Evolutionary conservation across 75 land plant genomes (phyloP).

Genomic region (Gnetum montanum): DNA sequence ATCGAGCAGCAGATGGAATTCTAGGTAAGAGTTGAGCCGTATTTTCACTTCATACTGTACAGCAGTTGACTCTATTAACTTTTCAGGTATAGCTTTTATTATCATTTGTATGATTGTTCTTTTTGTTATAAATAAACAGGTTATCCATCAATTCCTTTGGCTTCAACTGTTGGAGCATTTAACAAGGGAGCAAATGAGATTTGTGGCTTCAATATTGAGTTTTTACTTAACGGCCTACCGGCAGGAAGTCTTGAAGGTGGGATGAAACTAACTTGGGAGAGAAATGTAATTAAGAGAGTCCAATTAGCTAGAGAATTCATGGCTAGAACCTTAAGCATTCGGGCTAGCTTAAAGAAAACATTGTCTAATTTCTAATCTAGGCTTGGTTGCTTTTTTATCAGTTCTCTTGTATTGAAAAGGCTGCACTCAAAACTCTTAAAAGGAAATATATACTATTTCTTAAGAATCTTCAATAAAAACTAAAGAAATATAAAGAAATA

Average conservation of each 20-base stretch:
- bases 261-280: slow-evolving; percentile 49
- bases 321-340: slow-evolving; percentile 12
- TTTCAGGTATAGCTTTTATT: too few relatives aligned
- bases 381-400: too few relatives aligned
- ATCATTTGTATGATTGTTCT: too few relatives aligned
- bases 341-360: slow-evolving; percentile 13
- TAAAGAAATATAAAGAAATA: too few relatives aligned
- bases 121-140: too few relatives aligned
- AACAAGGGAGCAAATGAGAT: slow-evolving; percentile 16
- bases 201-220: slow-evolving; percentile 23
- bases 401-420: too few relatives aligned
- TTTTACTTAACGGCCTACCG: slow-evolving; percentile 35
- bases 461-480: too few relatives aligned
- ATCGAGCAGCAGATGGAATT: slow-evolving; percentile 13
- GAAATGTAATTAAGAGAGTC: slow-evolving; percentile 28
- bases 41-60: too few relatives aligned
- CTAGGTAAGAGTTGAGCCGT: slow-evolving; percentile 19
- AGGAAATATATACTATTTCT: too few relatives aligned
- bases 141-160: slow-evolving; percentile 33
- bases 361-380: too few relatives aligned
- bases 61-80: too few relatives aligned
- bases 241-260: slow-evolving; percentile 43
- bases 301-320: slow-evolving; percentile 9
- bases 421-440: too few relatives aligned
- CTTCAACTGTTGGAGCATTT: slow-evolving; percentile 30